Percentiles rank a stretch among this genome's conserved stretches.
phyloP scores from a whole-genome alignment of 2,329 filamentous ascomycete species.

The Phyllosticta citribraziliensis region DNA sequence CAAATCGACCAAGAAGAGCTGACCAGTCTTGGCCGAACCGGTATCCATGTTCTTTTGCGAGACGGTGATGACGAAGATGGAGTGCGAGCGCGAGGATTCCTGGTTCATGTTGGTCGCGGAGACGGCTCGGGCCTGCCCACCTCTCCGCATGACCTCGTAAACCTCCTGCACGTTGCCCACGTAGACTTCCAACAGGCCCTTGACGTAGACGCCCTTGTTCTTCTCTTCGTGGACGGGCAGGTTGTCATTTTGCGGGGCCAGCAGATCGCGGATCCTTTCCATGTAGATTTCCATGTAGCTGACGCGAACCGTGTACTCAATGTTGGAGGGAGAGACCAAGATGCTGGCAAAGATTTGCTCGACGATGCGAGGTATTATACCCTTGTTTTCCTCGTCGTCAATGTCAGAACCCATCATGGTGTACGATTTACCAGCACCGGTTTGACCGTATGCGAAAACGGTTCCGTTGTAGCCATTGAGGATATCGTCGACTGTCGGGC shows the following conservation, averaged over 20 bases:
- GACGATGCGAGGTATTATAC: constrained; percentile 93
- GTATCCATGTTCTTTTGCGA: constrained; percentile 97
- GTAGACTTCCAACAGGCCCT: constrained; percentile 88
- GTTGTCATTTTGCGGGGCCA: constrained; percentile 90
- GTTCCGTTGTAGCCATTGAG: constrained; percentile 98
- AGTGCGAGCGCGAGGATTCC: constrained; percentile 95
- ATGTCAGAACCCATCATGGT: constrained; percentile 98
- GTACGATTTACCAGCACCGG: constrained; percentile 95
- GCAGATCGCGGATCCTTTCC: constrained; percentile 91
- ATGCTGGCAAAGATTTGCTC: constrained; percentile 97
- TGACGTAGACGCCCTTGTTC: constrained; percentile 91
- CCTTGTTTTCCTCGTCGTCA: constrained; percentile 76
- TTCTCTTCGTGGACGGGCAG: constrained; percentile 97
- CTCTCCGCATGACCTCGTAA: constrained; percentile 91
- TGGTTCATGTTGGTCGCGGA: constrained; percentile 99
- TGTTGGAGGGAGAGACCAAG: constrained; percentile 79
- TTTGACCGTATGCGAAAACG: constrained; percentile 97
- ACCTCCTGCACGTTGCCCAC: constrained; percentile 93
- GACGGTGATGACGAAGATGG: constrained; percentile 94
- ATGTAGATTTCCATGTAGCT: constrained; percentile 99
- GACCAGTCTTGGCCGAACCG: constrained; percentile 88
- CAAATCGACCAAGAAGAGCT: constrained; percentile 94
- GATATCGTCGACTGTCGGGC: constrained; percentile 92
- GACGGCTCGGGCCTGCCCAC: constrained; percentile 81
- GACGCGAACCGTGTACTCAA: constrained; percentile 97